A percentile compares a stretch with the other conserved stretches of the same genome.
Conservation (phyloP, 1,284 basidiomycete genomes). For the Ganoderma leucocontextum region DNA sequence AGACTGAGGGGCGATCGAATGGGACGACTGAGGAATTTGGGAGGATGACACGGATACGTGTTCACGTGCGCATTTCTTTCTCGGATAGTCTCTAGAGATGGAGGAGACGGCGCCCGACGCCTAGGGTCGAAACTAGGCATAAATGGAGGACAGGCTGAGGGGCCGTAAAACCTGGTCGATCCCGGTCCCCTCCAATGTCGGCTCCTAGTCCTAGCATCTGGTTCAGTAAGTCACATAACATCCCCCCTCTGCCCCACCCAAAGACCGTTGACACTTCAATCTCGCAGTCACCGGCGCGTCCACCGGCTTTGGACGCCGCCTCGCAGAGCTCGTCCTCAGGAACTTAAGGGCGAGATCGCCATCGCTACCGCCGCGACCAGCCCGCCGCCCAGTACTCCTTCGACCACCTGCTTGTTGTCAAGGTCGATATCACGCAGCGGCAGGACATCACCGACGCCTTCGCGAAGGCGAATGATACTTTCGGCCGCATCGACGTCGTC, state of each 20-base stretch:
- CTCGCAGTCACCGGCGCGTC: constrained; percentile 12
- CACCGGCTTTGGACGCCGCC: constrained; percentile 40
- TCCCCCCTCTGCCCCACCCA: no score
- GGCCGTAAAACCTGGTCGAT: neutral
- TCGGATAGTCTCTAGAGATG: no score
- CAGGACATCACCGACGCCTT: constrained; percentile 45
- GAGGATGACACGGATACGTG: no score
- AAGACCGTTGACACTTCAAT: neutral
- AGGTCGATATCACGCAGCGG: constrained; percentile 48
- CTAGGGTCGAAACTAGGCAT: no score
- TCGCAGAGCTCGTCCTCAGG: constrained; percentile 37
- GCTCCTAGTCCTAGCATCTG: constrained; percentile 6
- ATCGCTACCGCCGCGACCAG: constrained; percentile 39
- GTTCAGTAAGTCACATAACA: constrained; percentile 9
- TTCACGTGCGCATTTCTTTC: no score
- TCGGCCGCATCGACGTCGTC: constrained; percentile 52
- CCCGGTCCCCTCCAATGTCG: neutral
- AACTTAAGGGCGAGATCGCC: constrained; percentile 42
- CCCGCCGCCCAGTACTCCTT: constrained; percentile 33
- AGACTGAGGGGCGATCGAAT: no score
- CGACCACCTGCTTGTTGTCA: constrained; percentile 44
- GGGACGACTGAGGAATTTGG: no score
- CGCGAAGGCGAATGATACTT: constrained; percentile 40
- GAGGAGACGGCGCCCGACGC: no score
- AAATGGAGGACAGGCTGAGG: no score